phyloP scores from a whole-genome alignment of 257 asterid genomes.

The Mitragyna speciosa region DNA sequence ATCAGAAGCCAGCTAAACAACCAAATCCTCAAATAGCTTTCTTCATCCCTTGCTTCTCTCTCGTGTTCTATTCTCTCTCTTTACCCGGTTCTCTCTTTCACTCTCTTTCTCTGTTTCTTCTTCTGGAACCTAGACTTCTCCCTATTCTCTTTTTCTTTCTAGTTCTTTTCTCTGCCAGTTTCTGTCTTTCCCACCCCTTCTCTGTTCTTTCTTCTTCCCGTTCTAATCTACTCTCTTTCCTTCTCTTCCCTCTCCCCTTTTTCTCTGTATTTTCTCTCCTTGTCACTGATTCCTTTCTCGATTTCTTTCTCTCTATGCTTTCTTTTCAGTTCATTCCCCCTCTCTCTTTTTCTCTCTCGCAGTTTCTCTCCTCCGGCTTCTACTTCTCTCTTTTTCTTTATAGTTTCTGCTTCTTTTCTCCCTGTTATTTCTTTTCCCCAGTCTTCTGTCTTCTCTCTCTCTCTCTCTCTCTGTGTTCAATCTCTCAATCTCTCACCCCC shows the following conservation, averaged over 20 bases:
- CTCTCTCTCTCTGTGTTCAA: neutral
- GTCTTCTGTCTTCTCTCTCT: neutral
- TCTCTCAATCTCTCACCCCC: no score
- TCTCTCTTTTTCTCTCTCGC: neutral
- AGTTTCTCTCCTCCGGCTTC: neutral
- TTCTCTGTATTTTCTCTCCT: neutral
- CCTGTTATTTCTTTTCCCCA: neutral
- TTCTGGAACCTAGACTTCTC: neutral
- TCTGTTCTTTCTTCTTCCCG: neutral
- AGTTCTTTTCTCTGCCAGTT: neutral
- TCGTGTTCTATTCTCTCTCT: neutral
- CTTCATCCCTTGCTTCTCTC: neutral
- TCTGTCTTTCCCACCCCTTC: neutral
- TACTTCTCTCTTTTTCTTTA: neutral
- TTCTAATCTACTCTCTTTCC: neutral
- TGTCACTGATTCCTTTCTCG: neutral
- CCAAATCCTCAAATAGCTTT: no score
- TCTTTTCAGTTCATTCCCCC: no score
- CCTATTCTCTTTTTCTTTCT: neutral
- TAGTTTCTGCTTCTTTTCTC: neutral
- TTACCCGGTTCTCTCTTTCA: no score
- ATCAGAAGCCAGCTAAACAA: no score
- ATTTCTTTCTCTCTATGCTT: neutral
- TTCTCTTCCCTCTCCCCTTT: neutral
- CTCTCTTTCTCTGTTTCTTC: neutral